Base-by-base conservation (phyloP, 352 stramenopile species). In the Globisporangium recalcitrans region DNA sequence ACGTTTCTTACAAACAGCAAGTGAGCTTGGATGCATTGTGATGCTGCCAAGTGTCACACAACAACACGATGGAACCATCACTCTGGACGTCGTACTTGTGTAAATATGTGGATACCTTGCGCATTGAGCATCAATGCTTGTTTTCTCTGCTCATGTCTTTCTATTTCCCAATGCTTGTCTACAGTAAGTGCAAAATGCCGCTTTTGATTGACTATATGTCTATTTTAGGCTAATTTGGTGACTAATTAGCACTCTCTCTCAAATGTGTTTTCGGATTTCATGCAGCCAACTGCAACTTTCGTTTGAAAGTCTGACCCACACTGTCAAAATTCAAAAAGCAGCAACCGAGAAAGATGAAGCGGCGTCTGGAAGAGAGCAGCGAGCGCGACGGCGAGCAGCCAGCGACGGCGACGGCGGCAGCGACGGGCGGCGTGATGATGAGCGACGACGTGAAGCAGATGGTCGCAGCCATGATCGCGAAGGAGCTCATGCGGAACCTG, bases 361-460 rank as follows among this genome's bases (percentile, higher is more conserved):
- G 77, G 1, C 57, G 70, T 36, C 55, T 86, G 4, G 58, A 64
- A 36, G 65, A 75, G 11, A 53, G 22, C 11, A 60, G 40, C 26
- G 64, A 76, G 32, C 11, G 54, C 49, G 22, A 52, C 21, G 21
- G 44, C 24, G 19, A 58, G 32, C 13, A 14, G 27, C 52, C 3
- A 34, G 29, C 21, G 26, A 1, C 34, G 49, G 27, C 27, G 27
- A 31, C n/a, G n/a, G n/a, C 8, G 16, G 16, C 40, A 1, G 16
- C 19, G 9, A 14, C 14, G 19, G 24, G 29, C 9, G 52, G 9
- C 10, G 38, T 42, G 7, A 67, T 54, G 22, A 64, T 64, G 7
- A 48, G 57, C 9, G 57, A 68, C 40, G 77, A 83, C 27, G 57
- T 76, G 61, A 71, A 80, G 52, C 64, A 75, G 52, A 78, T 74